These are phyloP conservation scores for Galerina sulciceps DNA, from an alignment of 768 basidiomycete genomes.

Conservation along the genomic window DNA sequence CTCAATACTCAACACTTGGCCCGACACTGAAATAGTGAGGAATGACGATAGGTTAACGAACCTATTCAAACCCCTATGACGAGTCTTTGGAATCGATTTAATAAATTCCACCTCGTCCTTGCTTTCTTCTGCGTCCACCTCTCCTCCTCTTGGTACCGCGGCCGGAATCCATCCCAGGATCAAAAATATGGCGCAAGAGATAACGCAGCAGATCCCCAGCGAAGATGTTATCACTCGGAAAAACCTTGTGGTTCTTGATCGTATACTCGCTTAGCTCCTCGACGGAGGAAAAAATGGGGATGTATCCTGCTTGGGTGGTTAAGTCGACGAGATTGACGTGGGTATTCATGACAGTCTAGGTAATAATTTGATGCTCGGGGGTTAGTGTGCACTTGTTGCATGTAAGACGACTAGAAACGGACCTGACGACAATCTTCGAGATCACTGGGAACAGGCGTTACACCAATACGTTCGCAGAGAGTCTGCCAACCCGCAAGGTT, in stretches of 20 bases:
- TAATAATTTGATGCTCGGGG: no score
- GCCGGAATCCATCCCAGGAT: not conserved
- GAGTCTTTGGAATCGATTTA: no score
- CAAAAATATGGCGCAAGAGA: slow-evolving; percentile 29
- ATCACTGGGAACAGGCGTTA: slow-evolving; percentile 29
- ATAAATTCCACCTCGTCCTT: no score
- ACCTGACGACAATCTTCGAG: slow-evolving; percentile 29
- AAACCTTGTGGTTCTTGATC: slow-evolving; percentile 23
- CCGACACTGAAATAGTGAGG: no score
- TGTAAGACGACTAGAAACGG: not conserved
- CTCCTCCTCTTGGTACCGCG: no score
- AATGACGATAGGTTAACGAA: no score
- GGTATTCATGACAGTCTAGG: slow-evolving; percentile 28
- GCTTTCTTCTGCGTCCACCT: no score
- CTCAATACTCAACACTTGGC: no score
- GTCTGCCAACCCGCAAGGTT: slow-evolving; percentile 29
- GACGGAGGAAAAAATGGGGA: slow-evolving; percentile 27
- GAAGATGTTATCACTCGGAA: slow-evolving; percentile 29
- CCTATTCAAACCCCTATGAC: no score
- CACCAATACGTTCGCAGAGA: slow-evolving; percentile 27
- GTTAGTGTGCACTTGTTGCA: not conserved
- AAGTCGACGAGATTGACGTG: slow-evolving; percentile 45
- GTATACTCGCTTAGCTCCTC: slow-evolving; percentile 35
- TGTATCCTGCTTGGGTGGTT: slow-evolving; percentile 21
- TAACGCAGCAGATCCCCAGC: slow-evolving; percentile 33